These are phyloP conservation scores for Lagenaria siceraria DNA, from an alignment of 306 rosid species.

Conservation along the genomic window DNA sequence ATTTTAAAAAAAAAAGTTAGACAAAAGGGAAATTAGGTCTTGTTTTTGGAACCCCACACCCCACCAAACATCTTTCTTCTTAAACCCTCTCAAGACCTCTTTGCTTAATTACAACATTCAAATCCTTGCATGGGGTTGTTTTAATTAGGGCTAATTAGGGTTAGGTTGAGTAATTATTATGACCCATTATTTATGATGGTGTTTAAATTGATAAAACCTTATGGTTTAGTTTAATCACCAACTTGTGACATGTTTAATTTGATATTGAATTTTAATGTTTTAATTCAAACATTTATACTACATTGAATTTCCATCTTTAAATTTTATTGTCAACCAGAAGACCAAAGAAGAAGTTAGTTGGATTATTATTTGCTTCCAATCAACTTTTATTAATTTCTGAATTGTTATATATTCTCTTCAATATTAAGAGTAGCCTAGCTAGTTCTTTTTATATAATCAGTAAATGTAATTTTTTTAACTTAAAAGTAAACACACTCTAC, in stretches of 20 bases:
- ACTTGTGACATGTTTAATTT: neutral
- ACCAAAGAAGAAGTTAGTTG: too few species aligned
- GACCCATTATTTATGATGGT: neutral
- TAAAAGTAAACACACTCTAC: neutral
- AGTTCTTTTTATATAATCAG: neutral
- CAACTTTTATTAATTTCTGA: neutral
- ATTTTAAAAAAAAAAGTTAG: neutral
- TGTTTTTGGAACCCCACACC: neutral
- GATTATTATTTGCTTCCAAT: too few species aligned
- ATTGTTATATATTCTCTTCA: neutral
- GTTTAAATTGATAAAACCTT: neutral
- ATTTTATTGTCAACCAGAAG: too few species aligned
- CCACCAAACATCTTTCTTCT: neutral
- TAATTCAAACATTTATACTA: too few species aligned
- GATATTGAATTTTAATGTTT: too few species aligned
- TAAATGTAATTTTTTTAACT: neutral
- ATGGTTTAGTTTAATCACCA: too few species aligned
- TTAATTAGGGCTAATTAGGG: neutral
- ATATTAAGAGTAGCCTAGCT: neutral
- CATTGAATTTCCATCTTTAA: neutral
- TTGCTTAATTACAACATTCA: neutral
- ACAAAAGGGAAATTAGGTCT: conserved; percentile 9
- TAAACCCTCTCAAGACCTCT: neutral
- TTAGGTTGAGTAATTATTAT: neutral
- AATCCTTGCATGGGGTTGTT: neutral